Evolutionary conservation across 306 rosid species (phyloP).

Genomic region (Bauhinia variegata): DNA sequence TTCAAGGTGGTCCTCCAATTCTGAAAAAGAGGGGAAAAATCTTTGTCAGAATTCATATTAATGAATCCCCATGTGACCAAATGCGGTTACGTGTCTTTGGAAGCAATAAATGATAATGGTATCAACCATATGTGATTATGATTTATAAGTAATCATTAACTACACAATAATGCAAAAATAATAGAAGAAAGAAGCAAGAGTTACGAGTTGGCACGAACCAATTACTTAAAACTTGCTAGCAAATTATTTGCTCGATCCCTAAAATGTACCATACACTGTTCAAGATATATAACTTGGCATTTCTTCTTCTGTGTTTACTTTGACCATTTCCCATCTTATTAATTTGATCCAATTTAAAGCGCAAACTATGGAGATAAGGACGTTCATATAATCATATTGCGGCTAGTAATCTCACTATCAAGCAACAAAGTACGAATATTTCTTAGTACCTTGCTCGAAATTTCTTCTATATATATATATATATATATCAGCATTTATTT

Average conservation of each 20-base stretch:
- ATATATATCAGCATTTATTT: neutral
- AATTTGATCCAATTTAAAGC: neutral
- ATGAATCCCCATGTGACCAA: constrained; percentile 14
- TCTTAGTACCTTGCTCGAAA: constrained; percentile 40
- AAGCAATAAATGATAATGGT: constrained; percentile 24
- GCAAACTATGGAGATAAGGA: too few species aligned
- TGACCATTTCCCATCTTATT: neutral
- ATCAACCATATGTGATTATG: constrained; percentile 1
- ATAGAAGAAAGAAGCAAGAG: neutral
- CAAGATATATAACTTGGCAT: neutral
- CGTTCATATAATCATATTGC: too few species aligned
- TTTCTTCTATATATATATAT: too few species aligned
- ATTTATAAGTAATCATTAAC: neutral
- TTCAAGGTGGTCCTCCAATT: constrained; percentile 21
- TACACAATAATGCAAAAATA: too few species aligned
- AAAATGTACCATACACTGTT: neutral
- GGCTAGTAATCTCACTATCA: constrained; percentile 6
- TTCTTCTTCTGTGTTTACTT: neutral
- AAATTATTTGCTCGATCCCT: constrained; percentile 7
- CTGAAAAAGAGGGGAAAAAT: neutral
- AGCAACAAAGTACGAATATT: constrained; percentile 10
- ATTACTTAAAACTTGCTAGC: constrained; percentile 13
- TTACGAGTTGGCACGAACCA: constrained; percentile 5
- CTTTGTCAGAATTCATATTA: constrained; percentile 5
- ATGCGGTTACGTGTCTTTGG: constrained; percentile 4